Evolutionary conservation across 1,284 basidiomycete genomes (phyloP).

Genomic region (Sporisorium sorghi): DNA sequence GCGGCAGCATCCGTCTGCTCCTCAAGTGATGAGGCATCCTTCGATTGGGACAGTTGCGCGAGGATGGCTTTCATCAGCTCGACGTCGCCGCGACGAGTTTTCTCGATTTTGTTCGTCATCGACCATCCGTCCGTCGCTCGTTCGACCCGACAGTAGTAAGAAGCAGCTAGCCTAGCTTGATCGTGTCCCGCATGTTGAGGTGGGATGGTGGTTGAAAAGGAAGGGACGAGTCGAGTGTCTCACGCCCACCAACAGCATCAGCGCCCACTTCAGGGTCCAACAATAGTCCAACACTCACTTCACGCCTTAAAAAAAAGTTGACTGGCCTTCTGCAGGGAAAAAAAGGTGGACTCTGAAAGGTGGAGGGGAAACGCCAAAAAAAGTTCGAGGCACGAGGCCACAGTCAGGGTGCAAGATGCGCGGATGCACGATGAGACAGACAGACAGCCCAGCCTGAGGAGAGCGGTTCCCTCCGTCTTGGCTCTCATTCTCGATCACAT

Average conservation of each 20-base stretch:
- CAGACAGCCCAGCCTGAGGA: too few relatives aligned
- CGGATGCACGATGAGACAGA: constrained; percentile 4
- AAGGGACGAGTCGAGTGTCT: neutral
- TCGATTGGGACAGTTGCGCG: neutral
- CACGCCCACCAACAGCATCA: neutral
- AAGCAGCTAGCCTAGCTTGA: neutral
- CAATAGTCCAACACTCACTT: neutral
- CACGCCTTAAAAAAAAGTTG: neutral
- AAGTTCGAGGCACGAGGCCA: neutral
- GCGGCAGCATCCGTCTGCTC: constrained; percentile 1
- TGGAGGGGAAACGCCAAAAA: neutral
- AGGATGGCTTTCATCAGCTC: constrained; percentile 3
- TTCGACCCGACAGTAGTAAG: too few relatives aligned
- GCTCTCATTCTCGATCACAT: too few relatives aligned
- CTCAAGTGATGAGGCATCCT: neutral
- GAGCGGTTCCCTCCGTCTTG: too few relatives aligned
- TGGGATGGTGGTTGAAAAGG: neutral
- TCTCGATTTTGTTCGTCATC: neutral
- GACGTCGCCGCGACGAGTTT: neutral
- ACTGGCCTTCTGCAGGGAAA: neutral
- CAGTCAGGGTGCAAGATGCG: neutral
- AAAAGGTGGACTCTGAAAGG: neutral
- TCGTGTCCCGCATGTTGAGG: neutral
- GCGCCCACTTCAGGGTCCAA: constrained; percentile 9
- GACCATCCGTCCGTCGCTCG: neutral